Evolutionary conservation across 2,329 filamentous ascomycete genomes (phyloP).

Genomic region (Beauveria asiatica): DNA sequence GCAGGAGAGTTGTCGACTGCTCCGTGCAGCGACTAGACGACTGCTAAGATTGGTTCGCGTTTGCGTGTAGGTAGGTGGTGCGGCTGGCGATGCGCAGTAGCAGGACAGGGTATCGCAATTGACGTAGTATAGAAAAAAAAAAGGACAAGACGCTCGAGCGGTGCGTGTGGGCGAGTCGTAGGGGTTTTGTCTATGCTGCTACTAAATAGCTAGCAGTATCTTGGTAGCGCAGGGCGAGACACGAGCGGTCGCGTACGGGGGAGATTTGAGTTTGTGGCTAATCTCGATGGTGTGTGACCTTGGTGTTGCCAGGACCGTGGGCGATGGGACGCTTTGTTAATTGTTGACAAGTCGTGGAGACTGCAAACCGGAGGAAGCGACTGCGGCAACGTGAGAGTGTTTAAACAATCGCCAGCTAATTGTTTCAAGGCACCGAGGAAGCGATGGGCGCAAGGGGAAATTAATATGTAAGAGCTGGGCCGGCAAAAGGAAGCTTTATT

Average conservation of each 20-base stretch:
- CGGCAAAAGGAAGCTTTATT: not conserved
- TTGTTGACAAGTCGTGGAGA: not conserved
- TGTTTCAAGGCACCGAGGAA: not conserved
- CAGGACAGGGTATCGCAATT: not conserved
- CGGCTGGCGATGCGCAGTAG: not conserved
- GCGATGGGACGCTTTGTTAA: constrained; percentile 4
- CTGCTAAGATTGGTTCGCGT: constrained; percentile 7
- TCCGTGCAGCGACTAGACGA: constrained; percentile 10
- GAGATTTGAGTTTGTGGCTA: constrained; percentile 9
- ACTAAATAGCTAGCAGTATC: not conserved
- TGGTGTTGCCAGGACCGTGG: not conserved
- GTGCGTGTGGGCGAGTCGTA: constrained; percentile 2
- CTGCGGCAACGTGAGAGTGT: not conserved
- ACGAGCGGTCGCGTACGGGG: constrained; percentile 2
- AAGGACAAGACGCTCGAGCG: not conserved
- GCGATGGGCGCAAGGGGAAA: constrained; percentile 5
- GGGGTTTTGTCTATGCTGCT: constrained; percentile 5
- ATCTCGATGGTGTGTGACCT: not conserved
- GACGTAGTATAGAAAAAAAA: not conserved
- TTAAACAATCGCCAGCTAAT: constrained; percentile 3
- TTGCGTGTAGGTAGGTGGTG: not conserved
- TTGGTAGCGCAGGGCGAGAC: constrained; percentile 1
- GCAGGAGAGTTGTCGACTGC: constrained; percentile 15
- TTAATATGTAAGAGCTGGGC: not conserved
- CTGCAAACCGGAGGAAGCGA: constrained; percentile 1